Base-by-base conservation (phyloP, 2,329 filamentous ascomycete species). In the Akanthomyces muscarius region DNA sequence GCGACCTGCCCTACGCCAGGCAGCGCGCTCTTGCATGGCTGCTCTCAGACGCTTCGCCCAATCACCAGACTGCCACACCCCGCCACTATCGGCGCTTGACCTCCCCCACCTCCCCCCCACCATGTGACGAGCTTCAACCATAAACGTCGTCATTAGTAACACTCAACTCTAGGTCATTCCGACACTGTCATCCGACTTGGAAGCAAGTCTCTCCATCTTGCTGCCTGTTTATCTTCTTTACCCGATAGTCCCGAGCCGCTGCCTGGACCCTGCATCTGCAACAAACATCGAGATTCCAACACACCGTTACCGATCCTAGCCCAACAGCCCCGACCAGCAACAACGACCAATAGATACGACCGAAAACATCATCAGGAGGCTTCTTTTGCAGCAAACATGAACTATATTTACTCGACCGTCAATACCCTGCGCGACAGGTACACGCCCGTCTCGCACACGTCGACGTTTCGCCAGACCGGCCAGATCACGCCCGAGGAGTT, bases 401-500 rank as follows among this genome's bases (percentile, higher is more conserved):
- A 96, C 75, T 89, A 93, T 80, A 85, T 97, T 72, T 92, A 96
- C 77, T 96, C 92, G 62, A 94, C 92, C 58, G 88, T 97, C 75
- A 95, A 96, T 76, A 92, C 89, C 69, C 87, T 97, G 73, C 90
- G 94, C 70, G 95, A 98, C 78, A 89, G 89, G 70, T 94, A 96
- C 77, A 92, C 94, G 14, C 93, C 93, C 47, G 89, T 97, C 71
- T 88, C 87, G 64, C 89, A 96, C 76, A 96, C 87, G 59, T 98
- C 94, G 4, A 98, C 91, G 67, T 99, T 99, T 78, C 91, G 94
- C 70, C 85, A 86, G 71, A 97, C 93, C 5, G 95, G 95, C 68
- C 91, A 98, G 80, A 95, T 99, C 77, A 98, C 94, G 0, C 94
- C 94, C 21, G 94, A 97, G 73, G 95, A 99, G 82, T 99, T 99